A percentile compares a stretch with the other conserved stretches of the same genome.
Evolutionary conservation across 2,329 filamentous ascomycete genomes (phyloP).

Genomic region (Bipolaris oryzae): DNA sequence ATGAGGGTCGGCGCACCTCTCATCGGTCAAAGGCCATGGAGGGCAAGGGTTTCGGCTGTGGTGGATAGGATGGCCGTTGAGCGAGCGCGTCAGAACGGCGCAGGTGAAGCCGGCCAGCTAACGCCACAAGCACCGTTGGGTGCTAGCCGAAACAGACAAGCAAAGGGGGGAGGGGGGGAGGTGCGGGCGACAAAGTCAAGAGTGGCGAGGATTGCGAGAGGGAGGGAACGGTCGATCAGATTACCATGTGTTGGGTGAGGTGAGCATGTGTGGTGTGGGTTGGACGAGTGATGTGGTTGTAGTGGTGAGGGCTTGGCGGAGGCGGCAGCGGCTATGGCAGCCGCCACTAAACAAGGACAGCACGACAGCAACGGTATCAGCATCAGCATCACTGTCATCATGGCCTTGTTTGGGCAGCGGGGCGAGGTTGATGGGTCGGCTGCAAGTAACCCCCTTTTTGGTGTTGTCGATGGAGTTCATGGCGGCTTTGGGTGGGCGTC

Average conservation of each 20-base stretch:
- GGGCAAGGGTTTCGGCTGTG: conserved; percentile 9
- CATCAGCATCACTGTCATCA: background rate
- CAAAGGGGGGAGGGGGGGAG: conserved; percentile 1
- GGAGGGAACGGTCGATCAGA: background rate
- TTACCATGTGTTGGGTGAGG: background rate
- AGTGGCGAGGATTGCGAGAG: background rate
- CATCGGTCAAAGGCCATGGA: conserved; percentile 12
- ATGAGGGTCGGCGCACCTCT: conserved; percentile 5
- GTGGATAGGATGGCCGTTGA: conserved; percentile 14
- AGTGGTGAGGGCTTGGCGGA: background rate
- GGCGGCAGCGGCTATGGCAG: background rate
- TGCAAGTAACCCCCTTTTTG: background rate
- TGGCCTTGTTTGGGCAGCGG: background rate
- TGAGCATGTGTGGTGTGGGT: background rate
- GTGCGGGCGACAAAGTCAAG: background rate
- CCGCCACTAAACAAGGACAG: background rate
- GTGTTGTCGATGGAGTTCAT: background rate
- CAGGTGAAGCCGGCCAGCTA: conserved; percentile 6
- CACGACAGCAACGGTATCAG: background rate
- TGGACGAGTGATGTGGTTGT: background rate
- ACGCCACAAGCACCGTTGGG: conserved; percentile 16
- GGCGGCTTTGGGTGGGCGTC: background rate
- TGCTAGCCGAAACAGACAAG: conserved; percentile 13
- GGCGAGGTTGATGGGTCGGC: background rate
- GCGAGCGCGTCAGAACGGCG: conserved; percentile 13